Conservation (phyloP, 1,139 yeast genomes). For the Protomyces macrosporus region DNA sequence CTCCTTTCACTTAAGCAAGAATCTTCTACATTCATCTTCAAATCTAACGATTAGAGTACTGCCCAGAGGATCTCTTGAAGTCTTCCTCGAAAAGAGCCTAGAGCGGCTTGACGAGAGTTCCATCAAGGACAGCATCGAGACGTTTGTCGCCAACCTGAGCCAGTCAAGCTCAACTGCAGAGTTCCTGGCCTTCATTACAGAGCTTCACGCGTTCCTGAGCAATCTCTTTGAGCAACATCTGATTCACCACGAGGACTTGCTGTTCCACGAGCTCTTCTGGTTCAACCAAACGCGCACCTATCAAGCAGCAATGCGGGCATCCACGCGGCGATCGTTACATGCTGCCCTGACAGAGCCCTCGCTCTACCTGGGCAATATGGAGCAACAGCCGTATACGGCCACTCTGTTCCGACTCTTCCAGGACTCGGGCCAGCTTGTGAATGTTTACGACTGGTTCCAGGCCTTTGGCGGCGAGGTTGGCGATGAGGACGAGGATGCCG, state of each 20-base stretch:
- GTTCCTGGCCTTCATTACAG: slow-evolving; percentile 3
- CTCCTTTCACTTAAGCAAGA: slow-evolving; percentile 10
- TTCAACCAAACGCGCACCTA: not conserved
- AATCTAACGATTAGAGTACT: not conserved
- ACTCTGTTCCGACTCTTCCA: slow-evolving; percentile 24
- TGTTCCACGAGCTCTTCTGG: slow-evolving; percentile 22
- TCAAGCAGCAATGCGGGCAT: slow-evolving; percentile 6
- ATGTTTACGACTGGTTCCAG: slow-evolving; percentile 28
- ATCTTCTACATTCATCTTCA: not conserved
- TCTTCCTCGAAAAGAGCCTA: not conserved
- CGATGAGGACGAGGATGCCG: not conserved
- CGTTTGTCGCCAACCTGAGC: not conserved
- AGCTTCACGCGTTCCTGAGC: not conserved
- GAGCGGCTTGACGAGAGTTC: not conserved
- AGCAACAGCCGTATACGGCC: slow-evolving; percentile 22
- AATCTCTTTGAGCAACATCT: slow-evolving; percentile 4
- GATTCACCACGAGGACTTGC: slow-evolving; percentile 17
- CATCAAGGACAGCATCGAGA: not conserved
- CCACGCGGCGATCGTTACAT: slow-evolving; percentile 4
- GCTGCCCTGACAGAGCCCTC: slow-evolving; percentile 6
- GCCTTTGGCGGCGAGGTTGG: slow-evolving; percentile 9
- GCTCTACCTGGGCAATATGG: slow-evolving; percentile 6
- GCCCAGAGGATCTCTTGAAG: not conserved
- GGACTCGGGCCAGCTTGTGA: slow-evolving; percentile 29
- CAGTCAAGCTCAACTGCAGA: not conserved